A percentile compares a stretch with the other conserved stretches of the same genome.
Evolutionary conservation across 352 stramenopile genomes (phyloP).

Genomic region (Phytophthora fragariae): DNA sequence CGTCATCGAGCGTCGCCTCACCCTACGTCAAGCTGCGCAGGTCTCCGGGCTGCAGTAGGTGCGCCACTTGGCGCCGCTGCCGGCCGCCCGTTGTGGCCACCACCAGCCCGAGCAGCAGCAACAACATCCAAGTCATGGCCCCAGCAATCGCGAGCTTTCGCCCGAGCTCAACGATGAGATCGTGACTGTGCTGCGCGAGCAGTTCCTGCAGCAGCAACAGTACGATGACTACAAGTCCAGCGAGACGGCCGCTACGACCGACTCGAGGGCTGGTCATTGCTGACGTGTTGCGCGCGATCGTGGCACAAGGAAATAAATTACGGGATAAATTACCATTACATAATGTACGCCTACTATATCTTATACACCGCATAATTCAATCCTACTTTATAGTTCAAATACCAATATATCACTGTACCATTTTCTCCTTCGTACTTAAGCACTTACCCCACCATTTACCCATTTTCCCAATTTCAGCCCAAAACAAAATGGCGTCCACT

Average conservation of each 20-base stretch:
- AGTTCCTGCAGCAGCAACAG: conserved; percentile 58
- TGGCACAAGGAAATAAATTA: conserved; percentile 1
- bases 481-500: conserved; percentile 3
- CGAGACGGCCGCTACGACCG: conserved; percentile 27
- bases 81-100: background rate
- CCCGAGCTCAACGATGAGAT: conserved; percentile 61
- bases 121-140: conserved; percentile 13
- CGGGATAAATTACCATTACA: too few relatives aligned
- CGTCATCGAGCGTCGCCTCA: conserved; percentile 72
- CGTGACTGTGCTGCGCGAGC: conserved; percentile 55
- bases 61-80: background rate
- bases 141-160: conserved; percentile 39
- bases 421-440: too few relatives aligned
- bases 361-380: too few relatives aligned
- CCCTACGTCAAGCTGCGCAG: conserved; percentile 61
- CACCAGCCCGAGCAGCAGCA: conserved; percentile 11
- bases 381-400: too few relatives aligned
- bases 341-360: too few relatives aligned
- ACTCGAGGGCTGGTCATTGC: conserved; percentile 62
- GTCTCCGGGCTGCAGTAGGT: conserved; percentile 69
- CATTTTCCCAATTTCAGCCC: background rate
- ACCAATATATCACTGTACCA: too few relatives aligned
- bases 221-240: conserved; percentile 30
- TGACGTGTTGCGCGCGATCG: conserved; percentile 69
- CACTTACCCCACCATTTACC: too few relatives aligned